Conservation (phyloP, 1,139 yeast species). For the Nakaseomyces bracarensis region DNA sequence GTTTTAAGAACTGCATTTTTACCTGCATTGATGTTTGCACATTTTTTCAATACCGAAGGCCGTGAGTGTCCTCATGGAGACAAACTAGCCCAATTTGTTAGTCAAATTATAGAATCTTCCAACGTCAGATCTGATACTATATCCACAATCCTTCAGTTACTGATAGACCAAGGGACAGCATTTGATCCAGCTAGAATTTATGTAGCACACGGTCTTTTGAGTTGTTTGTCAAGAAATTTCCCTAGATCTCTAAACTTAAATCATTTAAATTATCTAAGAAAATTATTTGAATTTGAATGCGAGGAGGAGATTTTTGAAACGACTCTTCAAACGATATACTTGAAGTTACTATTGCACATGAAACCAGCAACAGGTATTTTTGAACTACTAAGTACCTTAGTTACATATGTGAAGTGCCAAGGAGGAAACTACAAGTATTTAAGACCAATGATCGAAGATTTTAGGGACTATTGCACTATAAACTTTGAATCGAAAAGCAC, state of each 20-base stretch:
- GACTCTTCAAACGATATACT: conserved; percentile 43
- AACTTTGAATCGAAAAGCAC: conserved; percentile 11
- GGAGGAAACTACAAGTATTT: conserved; percentile 16
- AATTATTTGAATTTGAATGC: conserved; percentile 45
- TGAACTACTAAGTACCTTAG: conserved; percentile 33
- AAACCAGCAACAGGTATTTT: conserved; percentile 24
- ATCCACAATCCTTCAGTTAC: conserved; percentile 37
- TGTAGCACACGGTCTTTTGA: conserved; percentile 47
- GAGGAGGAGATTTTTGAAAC: conserved; percentile 54
- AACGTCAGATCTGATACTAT: conserved; percentile 24
- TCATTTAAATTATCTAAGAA: conserved; percentile 32
- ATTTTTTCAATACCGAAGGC: conserved; percentile 41
- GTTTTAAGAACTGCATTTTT: conserved; percentile 44
- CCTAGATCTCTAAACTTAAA: conserved; percentile 32
- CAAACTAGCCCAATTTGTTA: conserved; percentile 41
- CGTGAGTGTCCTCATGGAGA: conserved; percentile 52
- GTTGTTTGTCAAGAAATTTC: conserved; percentile 39
- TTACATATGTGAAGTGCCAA: conserved; percentile 17
- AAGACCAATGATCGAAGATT: conserved; percentile 14
- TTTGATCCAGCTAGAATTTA: conserved; percentile 71
- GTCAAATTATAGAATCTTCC: conserved; percentile 38
- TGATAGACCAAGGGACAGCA: conserved; percentile 42
- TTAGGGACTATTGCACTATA: conserved; percentile 17
- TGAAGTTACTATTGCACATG: conserved; percentile 38
- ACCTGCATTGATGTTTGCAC: conserved; percentile 59